These are phyloP conservation scores for Pecoramyces ruminantium DNA, from an alignment of 192 early-diverging fungal genomes.

Conservation along the genomic window DNA sequence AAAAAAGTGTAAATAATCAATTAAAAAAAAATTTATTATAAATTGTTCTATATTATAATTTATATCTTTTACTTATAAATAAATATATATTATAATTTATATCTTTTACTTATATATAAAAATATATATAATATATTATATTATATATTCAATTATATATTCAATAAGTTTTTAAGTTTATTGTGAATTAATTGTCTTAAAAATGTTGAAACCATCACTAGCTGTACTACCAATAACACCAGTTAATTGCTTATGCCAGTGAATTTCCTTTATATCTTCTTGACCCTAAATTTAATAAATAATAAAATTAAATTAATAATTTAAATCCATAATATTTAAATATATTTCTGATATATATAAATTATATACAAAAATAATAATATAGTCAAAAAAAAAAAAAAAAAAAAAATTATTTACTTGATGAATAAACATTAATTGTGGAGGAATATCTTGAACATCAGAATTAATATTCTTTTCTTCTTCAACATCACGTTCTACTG, in stretches of 20 bases:
- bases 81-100: too few species aligned
- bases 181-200: constrained; percentile 77
- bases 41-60: too few species aligned
- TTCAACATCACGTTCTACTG: constrained; percentile 89
- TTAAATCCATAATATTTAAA: too few species aligned
- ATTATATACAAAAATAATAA: too few species aligned
- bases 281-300: constrained; percentile 54
- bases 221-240: constrained; percentile 79
- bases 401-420: constrained; percentile 9
- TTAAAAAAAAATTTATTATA: too few species aligned
- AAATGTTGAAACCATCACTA: constrained; percentile 80
- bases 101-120: too few species aligned
- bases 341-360: not conserved
- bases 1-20: too few species aligned
- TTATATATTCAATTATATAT: too few species aligned
- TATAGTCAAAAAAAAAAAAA: too few species aligned
- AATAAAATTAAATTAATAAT: too few species aligned
- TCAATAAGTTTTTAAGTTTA: not conserved
- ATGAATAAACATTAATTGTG: constrained; percentile 86
- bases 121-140: too few species aligned
- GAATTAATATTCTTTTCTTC: constrained; percentile 40
- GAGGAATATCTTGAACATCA: constrained; percentile 60
- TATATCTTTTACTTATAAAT: too few species aligned
- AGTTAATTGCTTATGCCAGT: constrained; percentile 91
- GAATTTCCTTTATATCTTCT: constrained; percentile 81